Conservation (phyloP, 2,329 filamentous ascomycete genomes). For the Mycogone perniciosa region DNA sequence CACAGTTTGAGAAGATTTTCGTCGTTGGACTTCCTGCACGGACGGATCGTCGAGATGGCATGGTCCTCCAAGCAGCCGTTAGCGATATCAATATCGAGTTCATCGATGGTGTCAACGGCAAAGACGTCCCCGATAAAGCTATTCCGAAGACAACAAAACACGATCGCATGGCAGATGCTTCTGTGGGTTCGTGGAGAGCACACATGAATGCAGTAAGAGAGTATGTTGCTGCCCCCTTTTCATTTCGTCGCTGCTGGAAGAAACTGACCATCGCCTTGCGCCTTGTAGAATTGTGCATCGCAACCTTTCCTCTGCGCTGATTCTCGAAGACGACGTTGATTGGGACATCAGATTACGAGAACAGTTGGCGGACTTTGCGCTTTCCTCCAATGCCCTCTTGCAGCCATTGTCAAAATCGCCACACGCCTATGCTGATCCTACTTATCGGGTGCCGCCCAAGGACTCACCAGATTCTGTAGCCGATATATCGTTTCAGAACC, state of each 20-base stretch:
- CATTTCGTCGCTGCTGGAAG: neutral
- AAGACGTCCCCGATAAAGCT: constrained; percentile 31
- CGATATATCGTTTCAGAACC: constrained; percentile 3
- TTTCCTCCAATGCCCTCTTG: neutral
- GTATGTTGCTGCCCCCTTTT: constrained; percentile 16
- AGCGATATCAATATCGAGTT: constrained; percentile 40
- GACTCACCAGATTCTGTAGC: neutral
- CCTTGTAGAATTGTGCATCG: constrained; percentile 24
- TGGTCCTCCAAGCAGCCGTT: constrained; percentile 40
- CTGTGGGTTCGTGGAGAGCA: constrained; percentile 37
- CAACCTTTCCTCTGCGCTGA: constrained; percentile 31
- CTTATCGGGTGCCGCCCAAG: neutral
- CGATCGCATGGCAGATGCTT: constrained; percentile 23
- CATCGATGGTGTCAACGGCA: constrained; percentile 37
- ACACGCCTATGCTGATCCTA: too few species aligned
- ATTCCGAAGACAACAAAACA: constrained; percentile 25
- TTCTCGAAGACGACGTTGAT: constrained; percentile 40
- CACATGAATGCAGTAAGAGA: constrained; percentile 32
- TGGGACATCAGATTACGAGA: constrained; percentile 34
- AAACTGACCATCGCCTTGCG: neutral
- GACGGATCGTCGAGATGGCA: constrained; percentile 43
- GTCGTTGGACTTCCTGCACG: constrained; percentile 44
- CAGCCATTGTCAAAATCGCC: neutral
- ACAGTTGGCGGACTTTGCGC: constrained; percentile 15
- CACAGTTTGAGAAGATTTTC: constrained; percentile 42